These are phyloP conservation scores for Aspergillus clavatus DNA, from an alignment of 2,329 filamentous ascomycete genomes.

Conservation along the genomic window DNA sequence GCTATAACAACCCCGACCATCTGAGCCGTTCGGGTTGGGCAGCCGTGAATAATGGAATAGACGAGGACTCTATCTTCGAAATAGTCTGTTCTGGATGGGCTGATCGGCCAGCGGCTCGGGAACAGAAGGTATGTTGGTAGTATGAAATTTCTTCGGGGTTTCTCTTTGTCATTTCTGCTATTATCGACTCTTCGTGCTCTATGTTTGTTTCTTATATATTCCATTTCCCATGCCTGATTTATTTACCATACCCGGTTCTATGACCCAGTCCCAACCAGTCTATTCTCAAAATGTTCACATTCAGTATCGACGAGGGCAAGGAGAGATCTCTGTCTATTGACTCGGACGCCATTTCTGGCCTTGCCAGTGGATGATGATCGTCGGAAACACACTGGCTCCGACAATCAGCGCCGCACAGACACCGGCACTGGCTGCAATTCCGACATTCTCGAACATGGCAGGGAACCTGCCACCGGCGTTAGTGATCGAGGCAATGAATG, in stretches of 20 bases:
- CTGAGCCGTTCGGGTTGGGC: conserved; percentile 12
- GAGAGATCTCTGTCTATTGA: background rate
- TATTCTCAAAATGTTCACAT: background rate
- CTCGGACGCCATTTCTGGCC: conserved; percentile 22
- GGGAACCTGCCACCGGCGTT: conserved; percentile 27
- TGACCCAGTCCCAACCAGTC: background rate
- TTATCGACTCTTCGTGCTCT: too few relatives aligned
- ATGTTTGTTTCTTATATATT: too few relatives aligned
- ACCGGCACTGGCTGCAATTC: conserved; percentile 28
- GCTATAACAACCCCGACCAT: background rate
- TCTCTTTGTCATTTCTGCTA: too few relatives aligned
- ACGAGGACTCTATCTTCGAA: conserved; percentile 5
- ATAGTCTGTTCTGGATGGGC: conserved; percentile 11
- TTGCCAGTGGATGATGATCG: conserved; percentile 26
- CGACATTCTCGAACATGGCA: conserved; percentile 33
- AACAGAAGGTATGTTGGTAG: too few relatives aligned
- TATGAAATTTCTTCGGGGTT: too few relatives aligned
- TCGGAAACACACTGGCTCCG: conserved; percentile 30
- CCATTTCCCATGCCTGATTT: too few relatives aligned
- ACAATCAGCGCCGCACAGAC: conserved; percentile 29
- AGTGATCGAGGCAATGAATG: conserved; percentile 5
- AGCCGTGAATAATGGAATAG: conserved; percentile 9
- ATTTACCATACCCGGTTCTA: too few relatives aligned
- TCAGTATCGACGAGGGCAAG: background rate
- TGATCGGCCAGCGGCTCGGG: conserved; percentile 4